Percentiles rank a stretch among this genome's conserved stretches.
These are phyloP conservation scores for Pyrenochaeta sp. DNA, from an alignment of 2,329 filamentous ascomycete genomes.

Conservation along the genomic window DNA sequence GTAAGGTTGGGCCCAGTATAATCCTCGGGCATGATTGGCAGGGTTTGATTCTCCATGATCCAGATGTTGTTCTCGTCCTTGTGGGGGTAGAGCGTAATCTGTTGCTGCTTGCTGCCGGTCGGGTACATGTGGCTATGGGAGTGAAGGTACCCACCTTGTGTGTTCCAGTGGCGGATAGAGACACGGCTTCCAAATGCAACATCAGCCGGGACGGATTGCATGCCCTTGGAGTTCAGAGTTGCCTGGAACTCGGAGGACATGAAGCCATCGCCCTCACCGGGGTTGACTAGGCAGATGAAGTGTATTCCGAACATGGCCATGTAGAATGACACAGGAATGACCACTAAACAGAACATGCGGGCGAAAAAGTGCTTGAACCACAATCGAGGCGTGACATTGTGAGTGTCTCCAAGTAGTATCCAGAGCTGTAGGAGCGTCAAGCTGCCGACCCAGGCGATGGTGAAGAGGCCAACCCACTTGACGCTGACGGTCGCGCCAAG, in stretches of 20 bases:
- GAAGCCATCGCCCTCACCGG: slow-evolving; percentile 96
- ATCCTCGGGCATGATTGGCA: slow-evolving; percentile 70
- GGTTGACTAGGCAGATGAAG: slow-evolving; percentile 91
- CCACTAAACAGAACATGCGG: slow-evolving; percentile 86
- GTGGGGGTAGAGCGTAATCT: slow-evolving; percentile 97
- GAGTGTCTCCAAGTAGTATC: slow-evolving; percentile 89
- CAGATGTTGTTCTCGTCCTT: slow-evolving; percentile 99
- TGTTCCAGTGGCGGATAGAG: slow-evolving; percentile 91
- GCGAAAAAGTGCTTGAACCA: slow-evolving; percentile 96
- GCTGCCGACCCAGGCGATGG: slow-evolving; percentile 95
- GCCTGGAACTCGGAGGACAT: slow-evolving; percentile 99
- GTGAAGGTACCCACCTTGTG: slow-evolving; percentile 96
- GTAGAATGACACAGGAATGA: slow-evolving; percentile 90
- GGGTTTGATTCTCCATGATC: slow-evolving; percentile 94
- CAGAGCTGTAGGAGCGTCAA: slow-evolving; percentile 93
- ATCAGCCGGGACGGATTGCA: slow-evolving; percentile 94
- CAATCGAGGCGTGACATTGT: slow-evolving; percentile 81
- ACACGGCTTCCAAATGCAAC: slow-evolving; percentile 89
- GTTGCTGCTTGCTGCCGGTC: slow-evolving; percentile 96
- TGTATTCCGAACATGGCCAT: slow-evolving; percentile 97
- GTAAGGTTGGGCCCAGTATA: slow-evolving; percentile 78
- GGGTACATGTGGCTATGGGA: slow-evolving; percentile 98
- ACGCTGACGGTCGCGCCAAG: slow-evolving; percentile 92
- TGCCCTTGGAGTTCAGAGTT: slow-evolving; percentile 93
- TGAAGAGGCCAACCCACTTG: slow-evolving; percentile 99